Percentiles rank a stretch among this genome's conserved stretches.
phyloP scores from a whole-genome alignment of 2,329 filamentous ascomycete species.

The Sarocladiaceae sp. region DNA sequence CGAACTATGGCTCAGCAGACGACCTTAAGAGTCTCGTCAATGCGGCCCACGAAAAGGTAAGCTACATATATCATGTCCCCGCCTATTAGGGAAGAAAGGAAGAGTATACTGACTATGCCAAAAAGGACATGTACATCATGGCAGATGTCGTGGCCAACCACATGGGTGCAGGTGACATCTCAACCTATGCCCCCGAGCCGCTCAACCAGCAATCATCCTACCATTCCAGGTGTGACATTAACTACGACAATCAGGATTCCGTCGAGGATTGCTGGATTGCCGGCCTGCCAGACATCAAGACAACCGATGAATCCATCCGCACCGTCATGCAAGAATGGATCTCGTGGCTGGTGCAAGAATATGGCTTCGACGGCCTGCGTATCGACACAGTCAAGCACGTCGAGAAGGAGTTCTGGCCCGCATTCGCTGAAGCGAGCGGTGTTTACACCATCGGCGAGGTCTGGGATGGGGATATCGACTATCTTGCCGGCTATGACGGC shows the following conservation, averaged over 20 bases:
- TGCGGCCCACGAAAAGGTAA: conserved; percentile 51
- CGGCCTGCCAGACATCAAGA: conserved; percentile 57
- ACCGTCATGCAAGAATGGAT: conserved; percentile 54
- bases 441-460: conserved; percentile 58
- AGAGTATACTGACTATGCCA: background rate
- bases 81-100: conserved; percentile 11
- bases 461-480: conserved; percentile 44
- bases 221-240: conserved; percentile 51
- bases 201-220: conserved; percentile 51
- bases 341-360: conserved; percentile 48
- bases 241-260: conserved; percentile 46
- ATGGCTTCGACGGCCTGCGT: conserved; percentile 55
- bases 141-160: conserved; percentile 56
- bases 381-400: conserved; percentile 59
- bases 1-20: conserved; percentile 49
- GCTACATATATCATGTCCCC: background rate
- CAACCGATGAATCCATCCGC: conserved; percentile 41
- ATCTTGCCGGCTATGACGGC: conserved; percentile 45
- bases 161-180: conserved; percentile 47
- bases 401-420: conserved; percentile 50
- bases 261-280: conserved; percentile 47
- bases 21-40: conserved; percentile 52
- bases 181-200: conserved; percentile 32
- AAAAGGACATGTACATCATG: conserved; percentile 46
- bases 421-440: conserved; percentile 46